These are phyloP conservation scores for Triticum monococcum DNA, from an alignment of 176 grass and related monocot species.

Conservation along the genomic window DNA sequence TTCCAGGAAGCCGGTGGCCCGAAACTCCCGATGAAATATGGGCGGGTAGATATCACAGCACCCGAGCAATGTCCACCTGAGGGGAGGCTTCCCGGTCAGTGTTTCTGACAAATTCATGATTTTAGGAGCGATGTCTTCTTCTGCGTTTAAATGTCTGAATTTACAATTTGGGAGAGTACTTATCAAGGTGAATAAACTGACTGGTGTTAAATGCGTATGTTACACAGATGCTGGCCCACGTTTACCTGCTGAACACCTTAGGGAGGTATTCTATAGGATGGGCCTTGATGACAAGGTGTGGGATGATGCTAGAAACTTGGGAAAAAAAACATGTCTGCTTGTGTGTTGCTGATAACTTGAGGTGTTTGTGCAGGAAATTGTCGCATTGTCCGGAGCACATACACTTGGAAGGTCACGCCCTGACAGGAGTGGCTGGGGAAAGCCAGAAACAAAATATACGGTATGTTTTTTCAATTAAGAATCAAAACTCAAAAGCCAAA, in stretches of 20 bases:
- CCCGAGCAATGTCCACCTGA: constrained; percentile 87
- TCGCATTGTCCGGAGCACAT: constrained; percentile 88
- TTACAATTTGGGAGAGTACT: neutral
- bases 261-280: constrained; percentile 94
- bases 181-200: constrained; percentile 20
- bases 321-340: neutral
- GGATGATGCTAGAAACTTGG: neutral
- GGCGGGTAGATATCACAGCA: constrained; percentile 71
- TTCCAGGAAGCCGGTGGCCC: constrained; percentile 87
- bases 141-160: neutral
- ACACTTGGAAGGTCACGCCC: constrained; percentile 85
- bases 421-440: constrained; percentile 94
- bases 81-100: constrained; percentile 85
- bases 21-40: constrained; percentile 92
- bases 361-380: constrained; percentile 68
- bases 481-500: neutral
- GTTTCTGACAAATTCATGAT: constrained; percentile 16
- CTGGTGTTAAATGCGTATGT: constrained; percentile 8
- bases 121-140: neutral
- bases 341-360: neutral
- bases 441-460: constrained; percentile 93
- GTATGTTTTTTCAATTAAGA: constrained; percentile 40
- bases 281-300: constrained; percentile 90
- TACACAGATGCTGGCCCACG: constrained; percentile 73
- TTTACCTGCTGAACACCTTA: constrained; percentile 74